Evolutionary conservation across 2,329 filamentous ascomycete species (phyloP).

Genomic region (Fusarium sp.): DNA sequence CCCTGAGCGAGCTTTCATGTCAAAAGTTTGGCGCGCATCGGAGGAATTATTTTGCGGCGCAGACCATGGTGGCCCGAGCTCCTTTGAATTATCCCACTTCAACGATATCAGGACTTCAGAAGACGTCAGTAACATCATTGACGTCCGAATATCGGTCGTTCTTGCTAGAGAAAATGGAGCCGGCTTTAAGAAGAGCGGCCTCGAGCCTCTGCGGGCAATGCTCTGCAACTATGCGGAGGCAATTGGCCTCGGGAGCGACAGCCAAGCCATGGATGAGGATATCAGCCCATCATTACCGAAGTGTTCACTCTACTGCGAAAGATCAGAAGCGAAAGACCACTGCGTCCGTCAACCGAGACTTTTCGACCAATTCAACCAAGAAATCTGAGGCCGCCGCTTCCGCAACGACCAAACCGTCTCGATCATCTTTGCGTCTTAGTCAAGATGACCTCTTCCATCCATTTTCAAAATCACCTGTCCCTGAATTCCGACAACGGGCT

Average conservation of each 20-base stretch:
- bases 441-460: slow-evolving; percentile 92
- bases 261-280: slow-evolving; percentile 44
- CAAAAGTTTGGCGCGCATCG: slow-evolving; percentile 48
- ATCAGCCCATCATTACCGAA: slow-evolving; percentile 47
- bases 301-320: slow-evolving; percentile 45
- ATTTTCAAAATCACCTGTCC: slow-evolving; percentile 88
- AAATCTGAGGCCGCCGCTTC: slow-evolving; percentile 46
- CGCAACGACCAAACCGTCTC: slow-evolving; percentile 38
- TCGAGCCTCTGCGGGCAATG: slow-evolving; percentile 56
- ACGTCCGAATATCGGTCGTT: slow-evolving; percentile 13
- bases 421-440: slow-evolving; percentile 58
- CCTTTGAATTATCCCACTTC: slow-evolving; percentile 45
- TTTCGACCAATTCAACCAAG: slow-evolving; percentile 46
- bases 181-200: slow-evolving; percentile 54
- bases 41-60: slow-evolving; percentile 53
- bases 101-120: slow-evolving; percentile 34
- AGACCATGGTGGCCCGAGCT: slow-evolving; percentile 47
- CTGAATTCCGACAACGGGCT: slow-evolving; percentile 86
- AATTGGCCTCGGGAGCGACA: slow-evolving; percentile 41
- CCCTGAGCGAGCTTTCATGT: slow-evolving; percentile 46
- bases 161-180: slow-evolving; percentile 51
- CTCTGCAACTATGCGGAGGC: slow-evolving; percentile 50
- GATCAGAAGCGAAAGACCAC: slow-evolving; percentile 39
- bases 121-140: slow-evolving; percentile 25
- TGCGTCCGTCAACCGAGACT: slow-evolving; percentile 41